Base-by-base conservation (phyloP, 352 stramenopile species). In the Albugo candida region DNA sequence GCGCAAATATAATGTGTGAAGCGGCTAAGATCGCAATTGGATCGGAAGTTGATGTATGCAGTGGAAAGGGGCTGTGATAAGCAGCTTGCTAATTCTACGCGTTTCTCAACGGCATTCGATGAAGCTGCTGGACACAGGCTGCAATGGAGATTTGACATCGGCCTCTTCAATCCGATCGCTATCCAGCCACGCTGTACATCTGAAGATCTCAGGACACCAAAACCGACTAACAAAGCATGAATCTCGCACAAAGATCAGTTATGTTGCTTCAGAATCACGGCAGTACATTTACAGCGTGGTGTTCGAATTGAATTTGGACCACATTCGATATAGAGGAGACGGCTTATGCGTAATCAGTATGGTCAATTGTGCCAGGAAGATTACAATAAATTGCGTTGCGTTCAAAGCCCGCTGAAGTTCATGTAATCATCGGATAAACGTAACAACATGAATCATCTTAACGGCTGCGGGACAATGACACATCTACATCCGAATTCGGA, bases 181-280 rank as follows among this genome's bases (percentile, higher is more conserved):
- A 56, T 81, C 37, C 74, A 92, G 31, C 74, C 76, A 34, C 57
- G 85, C 36, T 68, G 87, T 11, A 18, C 62, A 13, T 62, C 75
- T 0, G 75, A 58, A 10, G 73, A 84, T 35, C 66, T 96, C 8
- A 76, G 84, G 57, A 91, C 71, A 39, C 51, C 58, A 0, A 59
- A 50, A 40, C 64, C 83, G 34, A n/a, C 69, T 74, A 27, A 38
- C 61, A 27, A 16, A 83, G 80, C 44, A 49, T 87, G 4, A 59
- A 88, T 2, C 63, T 84, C 19, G 72, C 78, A n/a, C 60, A 61
- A 16, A 82, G 95, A 55, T 93, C 71, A 36, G 67, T 97, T n/a
- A 80, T 97, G n/a, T 59, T 98, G 13, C 63, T 97, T 12, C 89
- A 97, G 60, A 97, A 98, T 59, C 52, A 70, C 2, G 58, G 66